phyloP scores from a whole-genome alignment of 805 yeast species.

The Sugiyamaella americana region DNA sequence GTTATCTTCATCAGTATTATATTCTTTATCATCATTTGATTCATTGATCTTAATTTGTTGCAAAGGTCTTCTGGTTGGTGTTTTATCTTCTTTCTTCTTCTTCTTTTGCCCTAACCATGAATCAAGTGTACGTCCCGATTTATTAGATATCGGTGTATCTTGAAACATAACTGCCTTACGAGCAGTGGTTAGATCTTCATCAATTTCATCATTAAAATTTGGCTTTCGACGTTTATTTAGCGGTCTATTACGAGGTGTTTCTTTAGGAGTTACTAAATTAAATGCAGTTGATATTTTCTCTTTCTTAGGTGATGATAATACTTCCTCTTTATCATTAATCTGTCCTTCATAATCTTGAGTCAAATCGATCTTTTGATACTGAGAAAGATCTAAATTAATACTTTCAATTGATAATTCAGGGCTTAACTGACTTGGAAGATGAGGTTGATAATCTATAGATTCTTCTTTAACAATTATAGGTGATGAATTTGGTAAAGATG shows the following conservation, averaged over 20 bases:
- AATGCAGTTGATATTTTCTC: not conserved
- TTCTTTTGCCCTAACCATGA: not conserved
- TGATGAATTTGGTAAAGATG: too few relatives aligned
- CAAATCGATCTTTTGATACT: not conserved
- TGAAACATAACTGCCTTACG: constrained; percentile 7
- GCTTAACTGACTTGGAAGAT: not conserved
- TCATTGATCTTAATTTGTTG: constrained; percentile 1
- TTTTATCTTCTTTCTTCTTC: not conserved
- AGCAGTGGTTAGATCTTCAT: constrained; percentile 13
- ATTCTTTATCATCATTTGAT: not conserved
- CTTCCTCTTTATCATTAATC: too few relatives aligned
- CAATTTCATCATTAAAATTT: constrained; percentile 13
- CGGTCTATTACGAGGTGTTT: not conserved
- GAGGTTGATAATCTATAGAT: too few relatives aligned
- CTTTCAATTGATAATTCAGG: constrained; percentile 8
- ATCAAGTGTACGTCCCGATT: not conserved
- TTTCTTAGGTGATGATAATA: not conserved
- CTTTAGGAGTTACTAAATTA: not conserved
- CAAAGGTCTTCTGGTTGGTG: not conserved
- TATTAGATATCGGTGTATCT: not conserved
- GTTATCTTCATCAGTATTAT: not conserved
- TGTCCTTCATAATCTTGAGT: not conserved
- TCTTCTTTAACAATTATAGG: too few relatives aligned
- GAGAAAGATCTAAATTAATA: constrained; percentile 8
- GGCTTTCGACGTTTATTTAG: not conserved